Base-by-base conservation (phyloP, 495 filamentous ascomycete genomes). In the Echria macrotheca region DNA sequence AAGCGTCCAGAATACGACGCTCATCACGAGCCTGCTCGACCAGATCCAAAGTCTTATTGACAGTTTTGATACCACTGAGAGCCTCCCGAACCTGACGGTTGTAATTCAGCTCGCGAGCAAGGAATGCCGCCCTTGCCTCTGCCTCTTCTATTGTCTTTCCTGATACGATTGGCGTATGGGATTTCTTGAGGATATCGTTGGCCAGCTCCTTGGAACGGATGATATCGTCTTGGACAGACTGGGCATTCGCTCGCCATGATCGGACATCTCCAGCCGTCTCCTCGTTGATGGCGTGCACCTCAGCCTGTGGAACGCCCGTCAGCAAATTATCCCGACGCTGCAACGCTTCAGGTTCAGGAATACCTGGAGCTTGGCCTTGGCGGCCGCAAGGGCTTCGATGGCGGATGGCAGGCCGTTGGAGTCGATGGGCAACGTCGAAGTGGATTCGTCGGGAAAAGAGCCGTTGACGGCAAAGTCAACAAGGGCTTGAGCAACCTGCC, bases 221-320 rank as follows among this genome's bases (percentile, higher is more conserved):
- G 49, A 96, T 87, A 55, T 95, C 91, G 24, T 77, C 74, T 58
- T 89, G 85, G n/a, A 95, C 79, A 42, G 84, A 80, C 62, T 85
- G 85, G 25, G 89, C 88, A 63, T 91, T 86, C 17, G 73, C 64
- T 47, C 93, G 85, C 91, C 91, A 96, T 51, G 80, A 73, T 58
- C 88, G 83, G 53, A 93, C 83, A 58, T 93, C 86, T 17, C 84
- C 79, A 35, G 82, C 82, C 32, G 80, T 84, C 37, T 85, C 79
- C 31, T 79, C 77, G 71, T 89, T 91, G 31, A 87, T 74, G 19
- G 70, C 64, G 44, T 81, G 83, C 31, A 96, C 84, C 50, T 89
- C 81, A 47, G 72, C 70, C 85, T 89, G 54, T 24, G 50, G 19
- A 21, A 33, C 6, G 23, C 46, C 14, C 14, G 5, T 60, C 44